Percentiles rank a stretch among this genome's conserved stretches.
phyloP scores from a whole-genome alignment of 177 flowering plant species.

The Vitis hybrid region DNA sequence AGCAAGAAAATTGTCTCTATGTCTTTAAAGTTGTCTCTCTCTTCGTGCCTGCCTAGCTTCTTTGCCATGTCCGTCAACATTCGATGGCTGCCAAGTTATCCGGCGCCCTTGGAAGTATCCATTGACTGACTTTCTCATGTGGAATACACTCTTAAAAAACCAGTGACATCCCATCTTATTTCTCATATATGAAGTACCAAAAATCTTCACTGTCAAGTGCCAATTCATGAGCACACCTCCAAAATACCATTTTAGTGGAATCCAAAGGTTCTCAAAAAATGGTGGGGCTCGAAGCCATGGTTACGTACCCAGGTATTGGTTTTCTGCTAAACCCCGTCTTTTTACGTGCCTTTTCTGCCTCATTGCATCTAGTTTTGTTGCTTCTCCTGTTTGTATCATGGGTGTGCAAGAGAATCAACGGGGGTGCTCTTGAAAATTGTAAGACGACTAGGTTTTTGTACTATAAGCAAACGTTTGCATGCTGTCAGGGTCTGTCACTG shows the following conservation, averaged over 20 bases:
- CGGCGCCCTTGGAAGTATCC: neutral
- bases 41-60: too few relatives aligned
- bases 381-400: conserved; percentile 34
- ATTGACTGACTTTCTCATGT: conserved; percentile 5
- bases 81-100: too few relatives aligned
- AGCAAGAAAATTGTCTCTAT: too few relatives aligned
- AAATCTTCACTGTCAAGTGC: too few relatives aligned
- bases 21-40: too few relatives aligned
- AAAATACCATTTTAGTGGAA: too few relatives aligned
- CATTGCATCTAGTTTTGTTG: conserved; percentile 46
- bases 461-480: conserved; percentile 30
- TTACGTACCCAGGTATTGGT: conserved; percentile 16
- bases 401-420: conserved; percentile 26
- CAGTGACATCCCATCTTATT: neutral
- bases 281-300: neutral
- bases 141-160: too few relatives aligned
- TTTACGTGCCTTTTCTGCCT: conserved; percentile 49
- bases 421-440: conserved; percentile 5
- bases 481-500: conserved; percentile 41
- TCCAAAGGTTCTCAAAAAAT: too few relatives aligned
- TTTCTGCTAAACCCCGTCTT: conserved; percentile 43
- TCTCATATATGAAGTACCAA: too few relatives aligned
- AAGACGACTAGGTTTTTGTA: conserved; percentile 17
- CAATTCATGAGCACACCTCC: too few relatives aligned
- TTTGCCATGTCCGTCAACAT: too few relatives aligned